Evolutionary conservation across 2,329 filamentous ascomycete genomes (phyloP).

Genomic region (Aciculosporium take): DNA sequence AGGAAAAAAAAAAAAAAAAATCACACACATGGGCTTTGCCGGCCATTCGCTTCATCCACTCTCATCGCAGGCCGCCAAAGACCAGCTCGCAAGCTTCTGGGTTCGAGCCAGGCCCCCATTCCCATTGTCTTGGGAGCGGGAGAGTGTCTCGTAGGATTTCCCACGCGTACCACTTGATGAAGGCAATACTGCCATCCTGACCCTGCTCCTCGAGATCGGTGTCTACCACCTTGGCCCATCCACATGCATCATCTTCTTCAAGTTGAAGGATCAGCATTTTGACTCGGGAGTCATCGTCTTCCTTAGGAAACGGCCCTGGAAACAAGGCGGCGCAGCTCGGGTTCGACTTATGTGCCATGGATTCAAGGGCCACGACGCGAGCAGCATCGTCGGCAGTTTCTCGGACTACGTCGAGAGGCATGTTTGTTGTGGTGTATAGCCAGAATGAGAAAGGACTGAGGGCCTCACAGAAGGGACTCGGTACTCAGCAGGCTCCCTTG

Average conservation of each 20-base stretch:
- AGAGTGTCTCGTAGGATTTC: constrained; percentile 10
- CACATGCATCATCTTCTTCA: constrained; percentile 14
- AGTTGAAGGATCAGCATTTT: constrained; percentile 11
- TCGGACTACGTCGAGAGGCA: constrained; percentile 24
- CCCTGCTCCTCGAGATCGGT: constrained; percentile 14
- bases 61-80: constrained; percentile 17
- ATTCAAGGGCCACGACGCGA: constrained; percentile 23
- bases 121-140: constrained; percentile 14
- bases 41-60: constrained; percentile 17
- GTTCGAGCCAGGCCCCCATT: constrained; percentile 19
- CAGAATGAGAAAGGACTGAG: background rate
- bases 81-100: constrained; percentile 19
- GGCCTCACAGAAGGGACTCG: no score
- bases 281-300: constrained; percentile 10
- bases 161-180: constrained; percentile 23
- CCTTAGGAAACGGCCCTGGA: constrained; percentile 13
- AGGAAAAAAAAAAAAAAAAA: constrained; percentile 9
- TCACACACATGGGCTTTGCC: constrained; percentile 22
- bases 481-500: no score
- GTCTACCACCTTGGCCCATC: constrained; percentile 24
- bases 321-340: constrained; percentile 19
- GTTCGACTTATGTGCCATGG: constrained; percentile 20
- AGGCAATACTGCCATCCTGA: constrained; percentile 19
- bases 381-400: constrained; percentile 22
- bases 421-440: constrained; percentile 7